Evolutionary conservation across 163 green algal species (phyloP), one percentile per base, ranked within the genome.

Genomic region (Scenedesmus sp.): DNA sequence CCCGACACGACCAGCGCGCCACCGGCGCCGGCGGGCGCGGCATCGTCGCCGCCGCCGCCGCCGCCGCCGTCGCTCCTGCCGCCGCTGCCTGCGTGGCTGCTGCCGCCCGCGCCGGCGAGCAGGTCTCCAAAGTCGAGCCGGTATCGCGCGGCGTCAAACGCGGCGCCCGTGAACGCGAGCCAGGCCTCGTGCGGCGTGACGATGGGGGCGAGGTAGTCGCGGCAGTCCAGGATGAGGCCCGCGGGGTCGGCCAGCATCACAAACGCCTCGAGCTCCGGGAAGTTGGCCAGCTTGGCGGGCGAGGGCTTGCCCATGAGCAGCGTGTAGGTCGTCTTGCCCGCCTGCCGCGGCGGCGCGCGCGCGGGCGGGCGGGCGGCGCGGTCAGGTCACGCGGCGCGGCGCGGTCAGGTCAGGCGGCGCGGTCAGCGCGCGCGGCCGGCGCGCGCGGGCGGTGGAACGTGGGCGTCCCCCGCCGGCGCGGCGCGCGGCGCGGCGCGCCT

Each of bases 251-350:
- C 87, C 26, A 98, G 85, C 75, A 95, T 83, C 28, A 98, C 92
- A 76, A 93, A 98, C 9, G 97, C 88, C 51, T 94, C 86, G 44
- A 91, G 51, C 84, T 99, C 96, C 9, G 95, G 94, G 75, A 98
- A 99, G 83, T 99, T 99, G 48, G 94, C 95, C 63, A 99, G 90
- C 89, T 99, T 99, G 70, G 91, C 92, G 15, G 96, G 95, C 70
- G 84, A 97, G 48, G 93, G 93, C 76, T 96, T 96, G 29, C 95
- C 95, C 79, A 98, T 92, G 7, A 98, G 87, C 39, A 99, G 73
- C 22, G 92, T 97, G 89, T 99, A 99, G 0, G 88, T 88, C 82
- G 95, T 97, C 83, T 98, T 98, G 58, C 93, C 96, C 0, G 90
- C 90, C 18, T 60, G 83, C 66, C 0, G 63, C 60, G 45, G 53